phyloP scores from a whole-genome alignment of 2,329 filamentous ascomycete species.

The Setomelanomma holmii region DNA sequence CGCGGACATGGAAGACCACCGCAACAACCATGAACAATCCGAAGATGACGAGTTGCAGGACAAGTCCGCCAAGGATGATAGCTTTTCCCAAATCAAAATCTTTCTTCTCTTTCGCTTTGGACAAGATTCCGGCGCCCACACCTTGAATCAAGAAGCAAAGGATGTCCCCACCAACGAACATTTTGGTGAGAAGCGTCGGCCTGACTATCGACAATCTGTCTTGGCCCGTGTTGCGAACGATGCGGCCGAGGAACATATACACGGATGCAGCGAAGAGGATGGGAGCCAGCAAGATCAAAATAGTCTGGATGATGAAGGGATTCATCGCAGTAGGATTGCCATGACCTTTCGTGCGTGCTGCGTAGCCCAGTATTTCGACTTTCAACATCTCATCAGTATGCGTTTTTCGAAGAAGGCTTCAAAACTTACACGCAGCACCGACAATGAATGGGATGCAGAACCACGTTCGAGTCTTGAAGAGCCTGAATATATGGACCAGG shows the following conservation, averaged over 20 bases:
- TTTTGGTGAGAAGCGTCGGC: neutral
- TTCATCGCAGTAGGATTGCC: neutral
- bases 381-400: neutral
- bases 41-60: neutral
- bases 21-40: neutral
- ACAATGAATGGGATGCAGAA: neutral
- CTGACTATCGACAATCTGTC: neutral
- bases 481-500: neutral
- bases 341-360: too few relatives aligned
- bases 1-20: neutral
- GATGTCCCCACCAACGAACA: neutral
- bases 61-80: neutral
- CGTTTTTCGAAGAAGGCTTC: too few relatives aligned
- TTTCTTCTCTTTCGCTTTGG: neutral
- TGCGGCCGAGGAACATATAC: constrained; percentile 52
- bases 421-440: neutral
- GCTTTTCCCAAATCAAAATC: neutral
- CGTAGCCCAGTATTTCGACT: neutral
- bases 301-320: constrained; percentile 31
- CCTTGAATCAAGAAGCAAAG: neutral
- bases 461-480: neutral
- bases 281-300: constrained; percentile 49
- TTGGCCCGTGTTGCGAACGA: constrained; percentile 24
- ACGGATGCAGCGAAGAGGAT: constrained; percentile 52
- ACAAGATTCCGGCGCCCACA: neutral